phyloP scores from a whole-genome alignment of 192 early-diverging fungal species.

The Coemansia sp. region DNA sequence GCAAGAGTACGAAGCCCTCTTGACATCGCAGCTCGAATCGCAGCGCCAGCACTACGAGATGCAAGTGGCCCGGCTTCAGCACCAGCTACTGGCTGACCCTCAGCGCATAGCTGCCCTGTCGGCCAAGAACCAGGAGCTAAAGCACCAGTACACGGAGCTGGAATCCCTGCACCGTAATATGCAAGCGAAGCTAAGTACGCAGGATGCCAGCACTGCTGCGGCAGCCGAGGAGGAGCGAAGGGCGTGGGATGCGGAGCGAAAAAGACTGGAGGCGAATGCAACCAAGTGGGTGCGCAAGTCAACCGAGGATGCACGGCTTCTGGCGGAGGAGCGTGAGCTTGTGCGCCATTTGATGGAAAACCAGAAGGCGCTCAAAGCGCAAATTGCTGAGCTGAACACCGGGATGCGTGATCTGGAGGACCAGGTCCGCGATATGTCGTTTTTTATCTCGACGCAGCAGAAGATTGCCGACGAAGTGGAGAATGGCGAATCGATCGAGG shows the following conservation, averaged over 20 bases:
- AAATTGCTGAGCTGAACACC: slow-evolving; percentile 59
- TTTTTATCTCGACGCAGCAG: slow-evolving; percentile 77
- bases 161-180: slow-evolving; percentile 42
- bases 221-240: slow-evolving; percentile 55
- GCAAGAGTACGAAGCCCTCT: slow-evolving; percentile 78
- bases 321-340: slow-evolving; percentile 44
- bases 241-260: slow-evolving; percentile 26
- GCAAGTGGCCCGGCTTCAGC: slow-evolving; percentile 56
- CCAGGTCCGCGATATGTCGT: slow-evolving; percentile 90
- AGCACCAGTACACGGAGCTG: slow-evolving; percentile 6
- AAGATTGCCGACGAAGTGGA: slow-evolving; percentile 40
- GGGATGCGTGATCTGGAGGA: slow-evolving; percentile 73
- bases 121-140: slow-evolving; percentile 8
- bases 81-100: slow-evolving; percentile 64
- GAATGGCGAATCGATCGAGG: slow-evolving; percentile 9
- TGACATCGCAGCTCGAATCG: slow-evolving; percentile 83
- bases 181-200: slow-evolving; percentile 24
- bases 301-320: slow-evolving; percentile 74
- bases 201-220: slow-evolving; percentile 9
- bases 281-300: slow-evolving; percentile 60
- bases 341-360: slow-evolving; percentile 60
- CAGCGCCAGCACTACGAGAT: slow-evolving; percentile 85
- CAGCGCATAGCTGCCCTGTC: slow-evolving; percentile 39
- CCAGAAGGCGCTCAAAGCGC: slow-evolving; percentile 59
- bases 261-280: slow-evolving; percentile 59